Evolutionary conservation across 805 yeast genomes (phyloP).

Genomic region (Groenewaldozyma salmanticensis): DNA sequence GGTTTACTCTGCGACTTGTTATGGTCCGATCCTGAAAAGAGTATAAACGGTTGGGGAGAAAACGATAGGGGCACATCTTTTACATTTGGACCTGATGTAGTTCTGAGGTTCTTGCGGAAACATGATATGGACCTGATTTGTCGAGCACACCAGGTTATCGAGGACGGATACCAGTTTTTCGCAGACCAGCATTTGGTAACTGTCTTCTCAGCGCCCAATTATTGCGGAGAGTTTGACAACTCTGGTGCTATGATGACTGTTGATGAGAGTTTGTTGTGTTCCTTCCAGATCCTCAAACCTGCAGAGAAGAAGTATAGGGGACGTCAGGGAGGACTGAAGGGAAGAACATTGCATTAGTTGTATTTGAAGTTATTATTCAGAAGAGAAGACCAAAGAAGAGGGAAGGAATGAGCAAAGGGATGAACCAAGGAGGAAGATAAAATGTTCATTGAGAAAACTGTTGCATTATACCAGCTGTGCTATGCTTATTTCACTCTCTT

Average conservation of each 20-base stretch:
- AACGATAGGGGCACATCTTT: conserved; percentile 66
- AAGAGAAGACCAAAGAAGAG: no score
- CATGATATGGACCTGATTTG: conserved; percentile 33
- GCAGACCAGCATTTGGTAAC: conserved; percentile 49
- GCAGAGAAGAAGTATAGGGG: conserved; percentile 45
- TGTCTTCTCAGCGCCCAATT: conserved; percentile 4
- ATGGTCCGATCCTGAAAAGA: conserved; percentile 71
- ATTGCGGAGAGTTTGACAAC: conserved; percentile 40
- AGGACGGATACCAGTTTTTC: conserved; percentile 58
- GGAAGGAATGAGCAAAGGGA: no score
- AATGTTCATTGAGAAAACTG: no score
- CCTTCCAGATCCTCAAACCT: conserved; percentile 4
- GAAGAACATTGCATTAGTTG: no score
- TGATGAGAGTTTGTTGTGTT: conserved; percentile 19
- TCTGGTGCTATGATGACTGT: conserved; percentile 96
- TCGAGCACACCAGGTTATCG: conserved; percentile 70
- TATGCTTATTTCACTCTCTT: no score
- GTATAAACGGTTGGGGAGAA: conserved; percentile 65
- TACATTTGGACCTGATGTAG: conserved; percentile 56
- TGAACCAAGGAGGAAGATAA: no score
- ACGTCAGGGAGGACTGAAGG: no score
- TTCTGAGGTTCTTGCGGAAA: conserved; percentile 4
- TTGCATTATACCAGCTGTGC: no score
- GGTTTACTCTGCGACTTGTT: conserved; percentile 58
- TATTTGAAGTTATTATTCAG: no score